These are phyloP conservation scores for Fraxinus baroniana DNA, from an alignment of 305 asterid species.

Conservation along the genomic window DNA sequence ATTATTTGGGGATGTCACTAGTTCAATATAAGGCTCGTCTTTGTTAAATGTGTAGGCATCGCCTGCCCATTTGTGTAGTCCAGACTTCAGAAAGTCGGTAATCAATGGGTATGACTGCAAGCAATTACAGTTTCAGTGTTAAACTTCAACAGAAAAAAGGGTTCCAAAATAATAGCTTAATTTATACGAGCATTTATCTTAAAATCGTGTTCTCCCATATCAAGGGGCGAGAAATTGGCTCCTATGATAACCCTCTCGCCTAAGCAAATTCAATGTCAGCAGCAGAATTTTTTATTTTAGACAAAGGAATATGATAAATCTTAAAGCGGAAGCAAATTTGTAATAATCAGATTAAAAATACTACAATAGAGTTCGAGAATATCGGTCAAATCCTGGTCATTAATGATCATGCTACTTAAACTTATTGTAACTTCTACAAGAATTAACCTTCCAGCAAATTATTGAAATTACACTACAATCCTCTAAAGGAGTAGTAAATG, in stretches of 20 bases:
- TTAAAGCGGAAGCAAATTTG: conserved; percentile 16
- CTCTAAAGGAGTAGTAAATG: no score
- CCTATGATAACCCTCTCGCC: not conserved
- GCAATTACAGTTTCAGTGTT: not conserved
- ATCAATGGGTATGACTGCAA: conserved; percentile 88
- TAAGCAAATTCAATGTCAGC: not conserved
- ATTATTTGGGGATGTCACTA: conserved; percentile 89
- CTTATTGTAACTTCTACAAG: no score
- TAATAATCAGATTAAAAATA: not conserved
- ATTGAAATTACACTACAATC: no score
- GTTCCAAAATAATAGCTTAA: not conserved
- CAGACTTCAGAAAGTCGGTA: conserved; percentile 76
- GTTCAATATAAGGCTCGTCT: conserved; percentile 67
- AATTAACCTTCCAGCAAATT: no score
- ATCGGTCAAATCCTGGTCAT: conserved; percentile 26
- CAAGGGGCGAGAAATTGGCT: not conserved
- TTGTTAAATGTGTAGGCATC: conserved; percentile 56
- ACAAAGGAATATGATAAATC: not conserved
- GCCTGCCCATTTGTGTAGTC: conserved; percentile 83
- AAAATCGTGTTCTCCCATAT: not conserved
- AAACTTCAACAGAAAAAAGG: not conserved
- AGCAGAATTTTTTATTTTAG: not conserved
- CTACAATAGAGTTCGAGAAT: conserved; percentile 5
- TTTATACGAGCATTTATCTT: not conserved
- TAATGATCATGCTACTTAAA: conserved; percentile 18